Evolutionary conservation across 2,329 filamentous ascomycete species (phyloP), one percentile per base, ranked within the genome.

Genomic region (Trichoderma atrobrunneum): DNA sequence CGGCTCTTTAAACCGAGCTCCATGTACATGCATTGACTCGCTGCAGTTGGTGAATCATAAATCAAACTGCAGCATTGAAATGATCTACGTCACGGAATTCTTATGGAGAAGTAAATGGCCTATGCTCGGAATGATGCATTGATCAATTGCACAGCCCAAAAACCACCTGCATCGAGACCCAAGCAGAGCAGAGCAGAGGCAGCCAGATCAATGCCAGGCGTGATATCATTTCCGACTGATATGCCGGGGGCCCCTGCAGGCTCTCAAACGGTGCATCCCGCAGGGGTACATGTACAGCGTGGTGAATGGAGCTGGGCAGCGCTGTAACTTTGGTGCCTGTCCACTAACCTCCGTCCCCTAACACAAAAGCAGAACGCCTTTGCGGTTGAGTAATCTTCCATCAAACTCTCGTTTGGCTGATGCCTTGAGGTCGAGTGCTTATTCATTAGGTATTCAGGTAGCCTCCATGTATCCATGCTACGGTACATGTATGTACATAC

Each of bases 181-280:
- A 11, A 54, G 11, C 48, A 36, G 6, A 54, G 48, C 48, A 26
- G 26, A 26, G 26, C 26, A 60, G 34, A 68, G 36, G 56, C 54
- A 51, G 57, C 57, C 57, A 12, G 56, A 61, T 54, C 28, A 61
- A 32, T 7, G 43, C 24, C 64, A n/a, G 43, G 43, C 18, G 18
- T 51, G 51, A 71, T 71, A 71, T 71, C 69, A 71, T 65, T 60
- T 67, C 30, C 26, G 30, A 28, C 56, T 39, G 56, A 57, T 21
- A 24, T 66, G 70, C 70, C 39, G 59, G 54, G 43, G 69, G 14
- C 11, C 36, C 70, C 70, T 71, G 62, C 70, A 71, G 62, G 62
- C 39, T 71, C 61, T 66, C 62, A 60, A 69, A 32, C 65, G 48
- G 26, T 34, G 66, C 66, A 34, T 60, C 56, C 14, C 62, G 69